Percentiles rank a stretch among this genome's conserved stretches.
phyloP scores from a whole-genome alignment of 2,329 filamentous ascomycete genomes.

The Phyllosticta ampelicida region DNA sequence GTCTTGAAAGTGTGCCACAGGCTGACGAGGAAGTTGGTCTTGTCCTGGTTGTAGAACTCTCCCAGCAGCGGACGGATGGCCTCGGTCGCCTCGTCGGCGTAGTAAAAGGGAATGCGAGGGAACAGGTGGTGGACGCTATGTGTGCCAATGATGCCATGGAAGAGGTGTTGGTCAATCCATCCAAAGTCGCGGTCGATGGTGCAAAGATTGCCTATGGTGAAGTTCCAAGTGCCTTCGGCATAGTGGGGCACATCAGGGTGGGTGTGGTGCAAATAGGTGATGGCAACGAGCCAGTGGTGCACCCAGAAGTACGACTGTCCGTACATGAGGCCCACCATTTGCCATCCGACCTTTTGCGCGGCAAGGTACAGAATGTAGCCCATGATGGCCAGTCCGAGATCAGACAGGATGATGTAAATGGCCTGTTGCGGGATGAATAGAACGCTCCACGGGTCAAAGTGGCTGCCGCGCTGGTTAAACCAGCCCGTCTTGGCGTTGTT shows the following conservation, averaged over 20 bases:
- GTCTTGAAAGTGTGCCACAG: slow-evolving; percentile 8
- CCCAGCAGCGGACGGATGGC: slow-evolving; percentile 48
- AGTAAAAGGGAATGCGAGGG: slow-evolving; percentile 51
- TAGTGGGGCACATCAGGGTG: slow-evolving; percentile 49
- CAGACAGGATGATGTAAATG: slow-evolving; percentile 46
- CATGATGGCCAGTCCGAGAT: slow-evolving; percentile 48
- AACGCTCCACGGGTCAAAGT: slow-evolving; percentile 51
- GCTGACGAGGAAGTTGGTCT: slow-evolving; percentile 9
- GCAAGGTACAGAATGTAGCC: slow-evolving; percentile 40
- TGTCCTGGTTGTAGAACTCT: slow-evolving; percentile 40
- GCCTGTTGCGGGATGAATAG: slow-evolving; percentile 51
- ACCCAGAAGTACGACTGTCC: slow-evolving; percentile 57
- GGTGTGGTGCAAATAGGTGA: slow-evolving; percentile 67
- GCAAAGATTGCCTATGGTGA: slow-evolving; percentile 49
- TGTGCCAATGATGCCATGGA: slow-evolving; percentile 55
- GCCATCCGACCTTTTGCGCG: slow-evolving; percentile 37
- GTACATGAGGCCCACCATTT: slow-evolving; percentile 50
- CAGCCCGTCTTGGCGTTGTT: slow-evolving; percentile 7
- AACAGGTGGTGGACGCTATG: slow-evolving; percentile 55
- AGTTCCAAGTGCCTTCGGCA: slow-evolving; percentile 49
- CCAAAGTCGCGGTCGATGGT: slow-evolving; percentile 56
- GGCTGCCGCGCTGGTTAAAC: slow-evolving; percentile 22
- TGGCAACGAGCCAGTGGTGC: slow-evolving; percentile 63
- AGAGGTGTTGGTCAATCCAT: slow-evolving; percentile 53
- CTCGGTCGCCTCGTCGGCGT: slow-evolving; percentile 48